A percentile compares a stretch with the other conserved stretches of the same genome.
phyloP scores from a whole-genome alignment of 176 grass and related monocot species.

The Pharus latifolius region DNA sequence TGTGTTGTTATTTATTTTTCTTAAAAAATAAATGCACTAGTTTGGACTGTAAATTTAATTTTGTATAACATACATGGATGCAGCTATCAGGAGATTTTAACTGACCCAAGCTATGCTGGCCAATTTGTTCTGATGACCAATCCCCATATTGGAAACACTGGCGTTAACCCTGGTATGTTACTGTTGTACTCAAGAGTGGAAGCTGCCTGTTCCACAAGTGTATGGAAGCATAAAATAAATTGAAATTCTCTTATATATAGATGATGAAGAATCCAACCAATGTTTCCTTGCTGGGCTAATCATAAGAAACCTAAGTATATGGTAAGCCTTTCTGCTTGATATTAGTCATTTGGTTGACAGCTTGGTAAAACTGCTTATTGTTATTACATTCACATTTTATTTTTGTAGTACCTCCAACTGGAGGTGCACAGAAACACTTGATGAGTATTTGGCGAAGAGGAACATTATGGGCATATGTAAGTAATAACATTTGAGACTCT shows the following conservation, averaged over 20 bases:
- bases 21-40: no score
- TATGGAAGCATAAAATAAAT: not conserved
- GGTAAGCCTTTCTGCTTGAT: constrained; percentile 31
- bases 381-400: not conserved
- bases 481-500: not conserved
- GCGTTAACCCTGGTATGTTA: constrained; percentile 67
- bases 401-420: constrained; percentile 79
- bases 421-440: constrained; percentile 75
- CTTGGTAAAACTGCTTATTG: not conserved
- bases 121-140: constrained; percentile 98
- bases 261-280: constrained; percentile 80
- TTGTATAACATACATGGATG: not conserved
- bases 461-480: constrained; percentile 99
- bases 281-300: constrained; percentile 87
- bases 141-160: constrained; percentile 97
- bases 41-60: no score
- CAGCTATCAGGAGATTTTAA: constrained; percentile 97
- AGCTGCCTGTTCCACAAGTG: not conserved
- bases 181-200: not conserved
- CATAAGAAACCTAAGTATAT: constrained; percentile 79
- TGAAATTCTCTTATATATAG: constrained; percentile 35
- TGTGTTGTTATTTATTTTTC: not conserved
- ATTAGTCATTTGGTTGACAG: not conserved
- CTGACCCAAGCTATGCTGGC: constrained; percentile 93
- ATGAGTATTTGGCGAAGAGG: constrained; percentile 73